phyloP scores from a whole-genome alignment of 2,329 filamentous ascomycete genomes.

The Calonectria pseudoturangicola region DNA sequence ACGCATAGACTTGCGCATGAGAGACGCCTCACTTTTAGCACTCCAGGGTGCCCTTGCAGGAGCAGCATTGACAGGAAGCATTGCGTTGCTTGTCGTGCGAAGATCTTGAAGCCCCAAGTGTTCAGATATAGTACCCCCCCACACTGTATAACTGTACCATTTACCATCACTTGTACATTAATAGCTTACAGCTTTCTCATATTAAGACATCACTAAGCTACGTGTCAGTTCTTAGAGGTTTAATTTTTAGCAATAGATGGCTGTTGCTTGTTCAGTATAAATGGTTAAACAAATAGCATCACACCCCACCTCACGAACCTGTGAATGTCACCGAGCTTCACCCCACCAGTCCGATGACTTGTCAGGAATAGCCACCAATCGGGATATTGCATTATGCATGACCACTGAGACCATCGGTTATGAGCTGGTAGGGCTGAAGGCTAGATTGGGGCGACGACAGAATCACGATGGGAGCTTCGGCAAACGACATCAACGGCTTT shows the following conservation, averaged over 20 bases:
- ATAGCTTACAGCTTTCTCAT: slow-evolving; percentile 28
- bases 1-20: slow-evolving; percentile 77
- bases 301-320: slow-evolving; percentile 15
- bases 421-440: slow-evolving; percentile 37
- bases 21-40: slow-evolving; percentile 81
- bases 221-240: slow-evolving; percentile 24
- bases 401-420: slow-evolving; percentile 32
- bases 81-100: slow-evolving; percentile 70
- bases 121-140: slow-evolving; percentile 36
- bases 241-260: slow-evolving; percentile 23
- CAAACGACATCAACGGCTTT: background rate
- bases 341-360: slow-evolving; percentile 30
- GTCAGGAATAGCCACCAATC: slow-evolving; percentile 34
- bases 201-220: slow-evolving; percentile 28
- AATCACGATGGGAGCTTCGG: background rate
- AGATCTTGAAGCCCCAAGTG: slow-evolving; percentile 49
- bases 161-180: slow-evolving; percentile 43
- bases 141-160: slow-evolving; percentile 48
- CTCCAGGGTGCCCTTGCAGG: slow-evolving; percentile 81
- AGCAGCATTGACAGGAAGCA: slow-evolving; percentile 74
- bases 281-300: background rate
- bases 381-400: slow-evolving; percentile 34
- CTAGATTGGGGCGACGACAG: slow-evolving; percentile 9
- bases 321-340: slow-evolving; percentile 9
- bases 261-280: slow-evolving; percentile 8